Conservation (phyloP, 2,329 filamentous ascomycete genomes). For the Didymella pinodella region DNA sequence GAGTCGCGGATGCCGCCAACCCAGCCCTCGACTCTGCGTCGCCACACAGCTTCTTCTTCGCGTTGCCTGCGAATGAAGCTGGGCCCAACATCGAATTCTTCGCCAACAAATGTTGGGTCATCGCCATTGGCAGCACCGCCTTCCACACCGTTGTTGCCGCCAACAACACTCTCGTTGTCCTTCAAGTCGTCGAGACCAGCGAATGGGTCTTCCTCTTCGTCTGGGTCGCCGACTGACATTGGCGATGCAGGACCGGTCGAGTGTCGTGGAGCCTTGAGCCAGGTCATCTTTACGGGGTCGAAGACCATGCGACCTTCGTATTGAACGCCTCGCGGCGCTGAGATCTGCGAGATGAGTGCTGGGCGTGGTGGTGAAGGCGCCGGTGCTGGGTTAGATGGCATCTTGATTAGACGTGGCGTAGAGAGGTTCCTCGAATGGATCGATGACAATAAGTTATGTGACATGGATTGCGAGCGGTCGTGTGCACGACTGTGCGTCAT, state of each 20-base stretch:
- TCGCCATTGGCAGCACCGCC: slow-evolving; percentile 33
- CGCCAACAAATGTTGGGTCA: slow-evolving; percentile 69
- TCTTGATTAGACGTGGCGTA: slow-evolving; percentile 42
- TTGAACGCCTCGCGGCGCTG: slow-evolving; percentile 80
- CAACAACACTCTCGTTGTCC: slow-evolving; percentile 61
- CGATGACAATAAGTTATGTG: slow-evolving; percentile 53
- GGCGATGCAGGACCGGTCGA: slow-evolving; percentile 49
- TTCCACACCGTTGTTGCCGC: slow-evolving; percentile 33
- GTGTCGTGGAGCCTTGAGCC: slow-evolving; percentile 75
- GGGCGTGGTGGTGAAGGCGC: slow-evolving; percentile 63
- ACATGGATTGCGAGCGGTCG: slow-evolving; percentile 49
- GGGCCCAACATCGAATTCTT: slow-evolving; percentile 97
- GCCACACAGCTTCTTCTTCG: slow-evolving; percentile 92
- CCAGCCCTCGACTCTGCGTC: slow-evolving; percentile 87
- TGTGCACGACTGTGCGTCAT: slow-evolving; percentile 41
- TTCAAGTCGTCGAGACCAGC: slow-evolving; percentile 93
- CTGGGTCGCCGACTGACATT: slow-evolving; percentile 65
- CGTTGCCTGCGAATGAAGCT: slow-evolving; percentile 89
- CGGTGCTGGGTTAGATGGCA: slow-evolving; percentile 55
- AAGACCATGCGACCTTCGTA: slow-evolving; percentile 99
- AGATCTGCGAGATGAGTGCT: slow-evolving; percentile 91
- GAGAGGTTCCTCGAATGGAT: slow-evolving; percentile 49
- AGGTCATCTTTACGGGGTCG: slow-evolving; percentile 96
- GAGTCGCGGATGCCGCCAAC: slow-evolving; percentile 65
- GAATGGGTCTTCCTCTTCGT: slow-evolving; percentile 93